Evolutionary conservation across 345 rosid genomes (phyloP), one percentile per base, ranked within the genome.

Genomic region (Mangifera indica): DNA sequence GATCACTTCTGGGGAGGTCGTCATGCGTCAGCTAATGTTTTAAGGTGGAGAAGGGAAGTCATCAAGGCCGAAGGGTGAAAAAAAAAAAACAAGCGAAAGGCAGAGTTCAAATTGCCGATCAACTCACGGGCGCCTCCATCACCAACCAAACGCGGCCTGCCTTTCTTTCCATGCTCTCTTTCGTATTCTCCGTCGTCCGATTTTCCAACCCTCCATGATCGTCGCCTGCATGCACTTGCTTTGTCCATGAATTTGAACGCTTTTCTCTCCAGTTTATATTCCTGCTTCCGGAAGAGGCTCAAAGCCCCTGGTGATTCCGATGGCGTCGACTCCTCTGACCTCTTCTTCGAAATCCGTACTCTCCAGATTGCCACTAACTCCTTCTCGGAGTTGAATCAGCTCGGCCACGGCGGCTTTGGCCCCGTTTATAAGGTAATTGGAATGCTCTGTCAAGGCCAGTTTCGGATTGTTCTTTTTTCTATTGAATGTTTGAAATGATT

Each of bases 401-500:
- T 93, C 46, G 98, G 98, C 40, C 94, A 86, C 42, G 98, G 98
- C 59, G 98, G 98, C 18, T 93, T 91, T 73, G 98, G 98, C 53
- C 97, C 97, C 52, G 98, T 93, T 74, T 91, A 72, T 88, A 93
- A 85, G 91, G 98, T 91, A 20, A 44, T 34, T 34, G 0, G 14
- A 26, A 7, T 34, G 22, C 21, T 60, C 12, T 1, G 12, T 24
- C 25, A 18, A 32, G 48, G 55, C n/a, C 45, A 54, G 21, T 51
- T 66, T 29, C 6, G 32, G n/a, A 24, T 60, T 13, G 3, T 14
- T 4, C 13, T 11, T 56, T 65, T 45, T 37, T 44, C 7, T 22
- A 1, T 5, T 37, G 42, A 37, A 37, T 29, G 3, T 29, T 29
- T 29, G 32, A 29, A 29, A 29, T 37, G 1, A 37, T 37, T 37